Base-by-base conservation (phyloP, 2,329 filamentous ascomycete species). In the Paecilomyces formosus region DNA sequence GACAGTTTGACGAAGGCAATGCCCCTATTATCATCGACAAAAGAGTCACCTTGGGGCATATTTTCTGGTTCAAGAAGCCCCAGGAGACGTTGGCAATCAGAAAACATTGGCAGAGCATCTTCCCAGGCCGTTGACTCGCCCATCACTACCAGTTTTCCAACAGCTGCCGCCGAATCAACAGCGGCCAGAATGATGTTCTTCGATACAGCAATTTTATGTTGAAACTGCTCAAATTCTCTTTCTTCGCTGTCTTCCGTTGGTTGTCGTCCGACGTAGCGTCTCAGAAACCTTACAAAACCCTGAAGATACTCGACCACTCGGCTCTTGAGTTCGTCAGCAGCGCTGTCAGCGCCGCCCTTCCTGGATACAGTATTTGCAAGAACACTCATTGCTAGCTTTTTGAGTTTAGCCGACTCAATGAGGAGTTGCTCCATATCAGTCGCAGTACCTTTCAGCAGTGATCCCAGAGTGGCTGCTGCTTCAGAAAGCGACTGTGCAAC, bases 371-470 rank as follows among this genome's bases (percentile, higher is more conserved):
- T 18, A 3, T 63, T 61, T 22, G 67, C 72, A 13, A 63, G 56
- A 12, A 73, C 69, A 1, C 72, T 72, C 67, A 78, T 74, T 3
- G 74, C 65, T 28, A 70, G 55, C 58, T 77, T 79, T 58, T 78
- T 78, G 33, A 79, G 64, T 59, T 71, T 74, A 3, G 75, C 73
- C 24, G 75, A 67, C 62, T 76, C 74, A 51, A 78, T 66, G 13
- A 79, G 63, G 4, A 79, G 64, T 33, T 78, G 76, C 58, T 79
- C 77, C n/a, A 79, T 60, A 33, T 78, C 76, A 49, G 62, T 66
- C 9, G 69, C 58, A 28, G 68, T 77, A 3, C 76, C 77, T 60
- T 72, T 73, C 9, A 77, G 59, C 26, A 72, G 70, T 30, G 73
- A 63, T 15, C 68, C 70, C 33, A 79, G 61, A 11, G 70, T 65